phyloP scores from a whole-genome alignment of 495 filamentous ascomycete genomes.

The Filosporella fistucella region DNA sequence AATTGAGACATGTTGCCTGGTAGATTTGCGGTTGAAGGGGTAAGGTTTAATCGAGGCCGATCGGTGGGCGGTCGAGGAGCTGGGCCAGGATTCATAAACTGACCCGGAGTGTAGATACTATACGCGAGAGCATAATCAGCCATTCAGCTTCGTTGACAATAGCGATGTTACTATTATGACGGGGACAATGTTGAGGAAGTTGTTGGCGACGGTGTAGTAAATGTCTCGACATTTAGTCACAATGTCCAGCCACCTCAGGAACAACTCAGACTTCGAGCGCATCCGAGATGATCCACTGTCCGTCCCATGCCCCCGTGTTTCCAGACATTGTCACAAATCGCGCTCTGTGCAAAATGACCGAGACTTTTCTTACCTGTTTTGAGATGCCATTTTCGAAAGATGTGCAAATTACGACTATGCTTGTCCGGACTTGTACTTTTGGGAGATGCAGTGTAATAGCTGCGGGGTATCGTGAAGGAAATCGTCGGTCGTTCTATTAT shows the following conservation, averaged over 20 bases:
- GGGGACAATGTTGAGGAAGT: too few species aligned
- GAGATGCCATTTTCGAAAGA: constrained; percentile 22
- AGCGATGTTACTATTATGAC: background rate
- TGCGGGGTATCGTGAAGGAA: constrained; percentile 24
- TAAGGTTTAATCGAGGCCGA: constrained; percentile 73
- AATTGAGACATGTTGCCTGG: constrained; percentile 77
- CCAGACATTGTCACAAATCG: constrained; percentile 13
- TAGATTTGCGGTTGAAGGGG: constrained; percentile 60
- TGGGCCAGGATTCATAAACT: constrained; percentile 96
- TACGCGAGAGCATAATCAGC: constrained; percentile 19
- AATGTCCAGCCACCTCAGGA: too few species aligned
- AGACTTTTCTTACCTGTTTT: constrained; percentile 18
- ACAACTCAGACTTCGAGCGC: too few species aligned
- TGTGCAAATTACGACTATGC: constrained; percentile 13
- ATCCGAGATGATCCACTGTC: constrained; percentile 2
- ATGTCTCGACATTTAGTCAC: too few species aligned
- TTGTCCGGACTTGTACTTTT: background rate
- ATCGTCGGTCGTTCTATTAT: constrained; percentile 20
- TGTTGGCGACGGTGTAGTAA: too few species aligned
- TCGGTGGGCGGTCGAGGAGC: constrained; percentile 87
- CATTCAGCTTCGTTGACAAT: background rate
- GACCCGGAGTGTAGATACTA: constrained; percentile 60
- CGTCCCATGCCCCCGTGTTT: constrained; percentile 14
- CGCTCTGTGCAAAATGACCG: constrained; percentile 8
- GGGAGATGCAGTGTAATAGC: constrained; percentile 4